phyloP scores from a whole-genome alignment of 305 asterid genomes.

The Fraxinus floribunda region DNA sequence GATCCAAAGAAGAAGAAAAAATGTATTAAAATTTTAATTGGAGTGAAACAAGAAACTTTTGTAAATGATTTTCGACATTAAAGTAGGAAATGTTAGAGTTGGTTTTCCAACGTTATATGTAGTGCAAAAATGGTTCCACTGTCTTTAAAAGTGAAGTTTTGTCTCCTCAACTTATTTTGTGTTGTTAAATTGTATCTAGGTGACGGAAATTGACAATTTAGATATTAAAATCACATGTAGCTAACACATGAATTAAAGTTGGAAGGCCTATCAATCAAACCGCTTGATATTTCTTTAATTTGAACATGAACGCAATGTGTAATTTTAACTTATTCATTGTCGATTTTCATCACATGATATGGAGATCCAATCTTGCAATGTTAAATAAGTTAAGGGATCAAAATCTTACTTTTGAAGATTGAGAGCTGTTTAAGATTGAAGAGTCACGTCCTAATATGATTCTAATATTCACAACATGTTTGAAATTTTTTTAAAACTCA shows the following conservation, averaged over 20 bases:
- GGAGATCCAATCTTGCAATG: neutral
- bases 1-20: too few relatives aligned
- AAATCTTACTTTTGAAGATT: neutral
- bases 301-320: neutral
- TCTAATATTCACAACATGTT: neutral
- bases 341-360: neutral
- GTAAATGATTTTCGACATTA: neutral
- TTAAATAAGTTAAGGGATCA: neutral
- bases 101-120: neutral
- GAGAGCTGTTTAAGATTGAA: neutral
- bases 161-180: neutral
- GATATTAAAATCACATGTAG: neutral
- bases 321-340: neutral
- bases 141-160: neutral
- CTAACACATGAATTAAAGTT: neutral
- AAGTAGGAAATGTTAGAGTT: neutral
- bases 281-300: too few relatives aligned
- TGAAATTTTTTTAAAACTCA: too few relatives aligned
- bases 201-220: neutral
- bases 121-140: neutral
- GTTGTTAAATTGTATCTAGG: neutral
- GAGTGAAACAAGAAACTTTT: neutral
- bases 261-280: neutral
- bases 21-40: neutral
- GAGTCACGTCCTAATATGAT: neutral